phyloP scores from a whole-genome alignment of 2,329 filamentous ascomycete species.

The Talaromyces sp. region DNA sequence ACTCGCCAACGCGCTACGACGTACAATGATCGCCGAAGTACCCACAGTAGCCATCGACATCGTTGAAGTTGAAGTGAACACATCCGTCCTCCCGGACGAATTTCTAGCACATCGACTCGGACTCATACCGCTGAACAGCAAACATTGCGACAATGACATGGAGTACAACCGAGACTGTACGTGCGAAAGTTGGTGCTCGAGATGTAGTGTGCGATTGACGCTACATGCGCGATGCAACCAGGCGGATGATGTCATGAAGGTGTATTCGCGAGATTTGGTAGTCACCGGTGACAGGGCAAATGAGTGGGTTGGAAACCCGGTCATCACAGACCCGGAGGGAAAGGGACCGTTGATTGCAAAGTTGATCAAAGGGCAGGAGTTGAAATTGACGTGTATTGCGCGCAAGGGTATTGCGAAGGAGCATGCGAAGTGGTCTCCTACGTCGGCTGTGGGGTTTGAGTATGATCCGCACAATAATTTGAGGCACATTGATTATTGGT shows the following conservation, averaged over 20 bases:
- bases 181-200: constrained; percentile 91
- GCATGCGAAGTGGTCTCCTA: constrained; percentile 96
- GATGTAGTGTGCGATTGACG: constrained; percentile 79
- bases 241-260: constrained; percentile 82
- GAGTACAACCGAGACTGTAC: constrained; percentile 91
- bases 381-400: constrained; percentile 85
- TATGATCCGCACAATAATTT: constrained; percentile 98
- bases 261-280: constrained; percentile 85
- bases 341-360: constrained; percentile 86
- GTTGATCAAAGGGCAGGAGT: constrained; percentile 80
- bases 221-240: constrained; percentile 77
- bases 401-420: constrained; percentile 99
- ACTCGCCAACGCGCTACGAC: constrained; percentile 88
- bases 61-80: constrained; percentile 89
- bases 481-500: constrained; percentile 90
- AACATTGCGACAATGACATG: constrained; percentile 73
- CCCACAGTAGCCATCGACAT: constrained; percentile 93
- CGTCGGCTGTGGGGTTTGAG: constrained; percentile 88
- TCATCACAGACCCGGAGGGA: constrained; percentile 77
- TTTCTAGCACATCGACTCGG: constrained; percentile 91
- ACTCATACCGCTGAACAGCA: constrained; percentile 80
- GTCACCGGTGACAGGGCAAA: constrained; percentile 67
- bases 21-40: constrained; percentile 87
- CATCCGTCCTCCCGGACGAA: constrained; percentile 92
- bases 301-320: constrained; percentile 71